Conservation (phyloP, 495 filamentous ascomycete genomes). For the Tuber aestivum region DNA sequence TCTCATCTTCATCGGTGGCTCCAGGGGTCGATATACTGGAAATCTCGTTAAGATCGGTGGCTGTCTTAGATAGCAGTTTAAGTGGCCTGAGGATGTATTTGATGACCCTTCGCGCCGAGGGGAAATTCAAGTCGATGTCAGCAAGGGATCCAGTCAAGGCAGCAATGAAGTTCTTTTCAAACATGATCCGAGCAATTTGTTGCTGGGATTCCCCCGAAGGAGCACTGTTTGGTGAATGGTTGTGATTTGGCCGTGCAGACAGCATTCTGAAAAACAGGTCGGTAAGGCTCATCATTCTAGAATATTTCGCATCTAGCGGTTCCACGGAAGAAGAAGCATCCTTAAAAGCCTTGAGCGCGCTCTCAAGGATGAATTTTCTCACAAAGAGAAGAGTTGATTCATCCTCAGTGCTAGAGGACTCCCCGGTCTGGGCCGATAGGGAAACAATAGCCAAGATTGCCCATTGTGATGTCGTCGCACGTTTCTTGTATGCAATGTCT, state of each 20-base stretch:
- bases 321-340: slow-evolving; percentile 76
- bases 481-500: slow-evolving; percentile 71
- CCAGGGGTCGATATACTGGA: slow-evolving; percentile 65
- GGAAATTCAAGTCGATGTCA: slow-evolving; percentile 93
- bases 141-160: slow-evolving; percentile 86
- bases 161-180: slow-evolving; percentile 89
- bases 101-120: slow-evolving; percentile 82
- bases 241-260: slow-evolving; percentile 62
- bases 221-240: slow-evolving; percentile 46
- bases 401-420: slow-evolving; percentile 63
- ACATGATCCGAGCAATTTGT: slow-evolving; percentile 89
- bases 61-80: slow-evolving; percentile 79
- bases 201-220: slow-evolving; percentile 51
- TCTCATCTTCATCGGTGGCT: slow-evolving; percentile 76
- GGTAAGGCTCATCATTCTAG: slow-evolving; percentile 72
- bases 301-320: slow-evolving; percentile 77
- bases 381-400: slow-evolving; percentile 87
- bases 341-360: slow-evolving; percentile 83
- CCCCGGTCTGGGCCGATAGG: slow-evolving; percentile 78
- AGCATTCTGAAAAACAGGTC: slow-evolving; percentile 93
- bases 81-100: slow-evolving; percentile 93
- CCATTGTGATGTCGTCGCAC: slow-evolving; percentile 71
- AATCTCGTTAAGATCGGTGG: slow-evolving; percentile 69
- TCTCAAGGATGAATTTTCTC: slow-evolving; percentile 88
- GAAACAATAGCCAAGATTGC: slow-evolving; percentile 79